These are phyloP conservation scores for Hyaloscypha variabilis DNA, from an alignment of 495 filamentous ascomycete species.

Conservation along the genomic window DNA sequence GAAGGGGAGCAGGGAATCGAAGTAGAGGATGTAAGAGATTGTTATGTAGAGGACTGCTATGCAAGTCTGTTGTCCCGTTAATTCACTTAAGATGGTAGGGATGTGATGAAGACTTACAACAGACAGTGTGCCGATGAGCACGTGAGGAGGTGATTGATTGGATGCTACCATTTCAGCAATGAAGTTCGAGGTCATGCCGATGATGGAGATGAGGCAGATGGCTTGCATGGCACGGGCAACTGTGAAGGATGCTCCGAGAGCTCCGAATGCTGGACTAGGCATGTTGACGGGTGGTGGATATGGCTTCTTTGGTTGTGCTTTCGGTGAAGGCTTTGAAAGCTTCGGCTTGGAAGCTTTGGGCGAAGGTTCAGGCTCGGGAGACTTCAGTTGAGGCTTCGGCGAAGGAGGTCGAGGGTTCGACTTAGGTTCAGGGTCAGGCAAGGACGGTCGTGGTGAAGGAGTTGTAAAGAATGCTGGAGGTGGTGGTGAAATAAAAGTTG, in stretches of 20 bases:
- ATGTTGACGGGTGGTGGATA: constrained; percentile 23
- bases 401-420: too few relatives aligned
- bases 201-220: constrained; percentile 72
- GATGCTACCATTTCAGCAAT: constrained; percentile 72
- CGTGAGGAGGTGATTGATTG: constrained; percentile 63
- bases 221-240: constrained; percentile 71
- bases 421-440: background rate
- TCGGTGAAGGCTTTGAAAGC: background rate
- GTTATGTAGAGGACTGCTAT: constrained; percentile 77
- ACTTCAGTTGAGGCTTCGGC: too few relatives aligned
- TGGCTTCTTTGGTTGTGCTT: constrained; percentile 5
- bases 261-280: constrained; percentile 56
- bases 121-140: constrained; percentile 76
- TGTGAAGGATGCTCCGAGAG: constrained; percentile 77
- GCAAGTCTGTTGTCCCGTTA: constrained; percentile 55
- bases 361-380: background rate
- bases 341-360: background rate
- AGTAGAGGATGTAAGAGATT: constrained; percentile 76
- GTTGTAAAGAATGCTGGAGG: background rate
- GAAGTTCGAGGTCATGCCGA: constrained; percentile 83
- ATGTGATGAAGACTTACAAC: constrained; percentile 63
- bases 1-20: constrained; percentile 74
- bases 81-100: background rate
- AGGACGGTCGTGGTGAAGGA: background rate
- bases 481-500: background rate